Conservation (phyloP, 2,329 filamentous ascomycete genomes). For the Talaromyces sp. region DNA sequence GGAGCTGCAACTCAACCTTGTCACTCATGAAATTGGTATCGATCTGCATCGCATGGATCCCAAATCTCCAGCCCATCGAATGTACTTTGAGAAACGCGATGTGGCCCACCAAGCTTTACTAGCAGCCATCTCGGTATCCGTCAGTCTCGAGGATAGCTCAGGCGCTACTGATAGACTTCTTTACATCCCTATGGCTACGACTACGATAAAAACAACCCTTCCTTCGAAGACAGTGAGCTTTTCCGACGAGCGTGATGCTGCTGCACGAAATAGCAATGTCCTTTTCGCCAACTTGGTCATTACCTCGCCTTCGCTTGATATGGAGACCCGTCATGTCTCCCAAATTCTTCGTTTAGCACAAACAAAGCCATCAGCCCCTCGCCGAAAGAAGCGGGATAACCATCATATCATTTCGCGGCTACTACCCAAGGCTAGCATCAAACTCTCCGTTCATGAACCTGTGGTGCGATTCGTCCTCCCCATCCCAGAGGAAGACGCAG, state of each 20-base stretch:
- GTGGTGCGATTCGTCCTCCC: slow-evolving; percentile 86
- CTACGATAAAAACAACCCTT: slow-evolving; percentile 86
- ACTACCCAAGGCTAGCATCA: slow-evolving; percentile 87
- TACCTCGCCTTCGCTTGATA: slow-evolving; percentile 88
- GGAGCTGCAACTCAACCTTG: slow-evolving; percentile 77
- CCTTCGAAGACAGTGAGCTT: slow-evolving; percentile 90
- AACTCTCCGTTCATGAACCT: slow-evolving; percentile 93
- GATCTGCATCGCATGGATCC: slow-evolving; percentile 88
- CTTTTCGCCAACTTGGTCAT: slow-evolving; percentile 94
- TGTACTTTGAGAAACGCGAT: slow-evolving; percentile 94
- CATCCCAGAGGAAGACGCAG: slow-evolving; percentile 56
- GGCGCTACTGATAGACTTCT: slow-evolving; percentile 79
- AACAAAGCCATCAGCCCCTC: slow-evolving; percentile 42
- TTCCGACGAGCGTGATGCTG: slow-evolving; percentile 61
- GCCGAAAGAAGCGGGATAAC: slow-evolving; percentile 39
- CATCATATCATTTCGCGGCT: slow-evolving; percentile 79
- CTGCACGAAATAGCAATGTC: slow-evolving; percentile 91
- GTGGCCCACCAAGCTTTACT: slow-evolving; percentile 91
- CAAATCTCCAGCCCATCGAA: slow-evolving; percentile 88
- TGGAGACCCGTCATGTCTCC: slow-evolving; percentile 87
- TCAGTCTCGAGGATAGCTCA: slow-evolving; percentile 86
- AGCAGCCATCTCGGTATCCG: slow-evolving; percentile 84
- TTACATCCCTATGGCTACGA: slow-evolving; percentile 96
- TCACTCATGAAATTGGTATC: slow-evolving; percentile 94
- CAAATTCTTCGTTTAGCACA: slow-evolving; percentile 73